Conservation (phyloP, 768 basidiomycete species). For the Lactarius sp. region DNA sequence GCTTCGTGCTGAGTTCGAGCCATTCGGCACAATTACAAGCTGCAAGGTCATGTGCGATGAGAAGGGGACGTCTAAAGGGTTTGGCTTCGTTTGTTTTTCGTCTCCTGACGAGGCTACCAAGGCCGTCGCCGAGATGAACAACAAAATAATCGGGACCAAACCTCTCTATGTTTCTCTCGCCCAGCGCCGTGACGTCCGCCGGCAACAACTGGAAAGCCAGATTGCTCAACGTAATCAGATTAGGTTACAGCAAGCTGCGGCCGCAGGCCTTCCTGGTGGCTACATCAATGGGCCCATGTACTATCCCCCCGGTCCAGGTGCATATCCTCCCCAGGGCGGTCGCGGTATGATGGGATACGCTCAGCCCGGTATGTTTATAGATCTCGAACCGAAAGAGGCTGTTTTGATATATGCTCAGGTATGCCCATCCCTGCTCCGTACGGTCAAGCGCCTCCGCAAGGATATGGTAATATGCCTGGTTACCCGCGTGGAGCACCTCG, state of each 20-base stretch:
- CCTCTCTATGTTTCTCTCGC: constrained; percentile 98
- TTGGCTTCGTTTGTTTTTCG: constrained; percentile 99
- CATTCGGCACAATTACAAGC: constrained; percentile 95
- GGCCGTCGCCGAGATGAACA: constrained; percentile 99
- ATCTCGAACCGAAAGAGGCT: neutral
- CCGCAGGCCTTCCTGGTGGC: constrained; percentile 76
- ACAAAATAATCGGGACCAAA: constrained; percentile 99
- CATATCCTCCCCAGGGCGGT: constrained; percentile 73
- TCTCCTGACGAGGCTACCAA: constrained; percentile 98
- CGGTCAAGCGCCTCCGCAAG: constrained; percentile 66
- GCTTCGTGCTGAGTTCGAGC: constrained; percentile 92
- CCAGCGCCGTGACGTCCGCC: constrained; percentile 95
- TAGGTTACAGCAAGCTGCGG: constrained; percentile 92
- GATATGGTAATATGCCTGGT: constrained; percentile 63
- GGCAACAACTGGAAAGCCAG: constrained; percentile 98
- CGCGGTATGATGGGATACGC: constrained; percentile 77
- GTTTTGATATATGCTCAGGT: constrained; percentile 62
- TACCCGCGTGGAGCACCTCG: constrained; percentile 62
- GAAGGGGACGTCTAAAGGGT: constrained; percentile 87
- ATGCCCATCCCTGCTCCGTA: constrained; percentile 76
- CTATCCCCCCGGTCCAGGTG: constrained; percentile 72
- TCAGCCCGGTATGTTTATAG: constrained; percentile 63
- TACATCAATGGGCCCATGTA: constrained; percentile 86
- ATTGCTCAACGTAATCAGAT: constrained; percentile 98
- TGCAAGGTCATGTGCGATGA: constrained; percentile 99